These are phyloP conservation scores for Suillus weaverae DNA, from an alignment of 768 basidiomycete species.

Conservation along the genomic window DNA sequence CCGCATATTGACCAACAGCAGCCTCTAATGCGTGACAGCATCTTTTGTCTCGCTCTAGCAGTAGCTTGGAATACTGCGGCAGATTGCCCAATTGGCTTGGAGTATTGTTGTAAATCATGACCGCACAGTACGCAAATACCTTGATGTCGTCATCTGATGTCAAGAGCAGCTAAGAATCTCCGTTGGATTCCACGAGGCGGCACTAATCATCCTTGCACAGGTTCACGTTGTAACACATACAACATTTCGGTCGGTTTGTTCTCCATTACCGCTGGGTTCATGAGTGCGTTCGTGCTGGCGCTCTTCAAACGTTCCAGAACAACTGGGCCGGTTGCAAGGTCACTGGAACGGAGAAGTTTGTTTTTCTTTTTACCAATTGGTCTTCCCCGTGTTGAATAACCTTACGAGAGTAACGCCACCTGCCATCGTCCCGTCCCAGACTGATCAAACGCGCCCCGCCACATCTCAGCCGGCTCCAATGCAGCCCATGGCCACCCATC, in stretches of 20 bases:
- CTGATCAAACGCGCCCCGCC: constrained; percentile 20
- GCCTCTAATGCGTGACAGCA: constrained; percentile 27
- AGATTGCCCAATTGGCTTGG: constrained; percentile 16
- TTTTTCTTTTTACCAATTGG: constrained; percentile 5
- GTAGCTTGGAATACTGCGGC: constrained; percentile 11
- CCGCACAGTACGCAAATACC: constrained; percentile 22
- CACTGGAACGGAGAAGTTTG: constrained; percentile 69
- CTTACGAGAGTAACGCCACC: constrained; percentile 27
- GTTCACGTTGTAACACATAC: no score
- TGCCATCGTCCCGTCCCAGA: constrained; percentile 18
- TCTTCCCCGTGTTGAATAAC: constrained; percentile 7
- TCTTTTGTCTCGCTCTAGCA: constrained; percentile 35
- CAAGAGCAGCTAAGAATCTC: constrained; percentile 17
- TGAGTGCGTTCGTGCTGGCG: constrained; percentile 69
- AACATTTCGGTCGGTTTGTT: constrained; percentile 24
- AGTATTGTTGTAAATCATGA: constrained; percentile 28
- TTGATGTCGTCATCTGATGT: constrained; percentile 24
- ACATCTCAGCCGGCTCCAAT: constrained; percentile 27
- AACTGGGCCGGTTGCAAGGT: constrained; percentile 85
- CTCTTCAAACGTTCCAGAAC: constrained; percentile 70
- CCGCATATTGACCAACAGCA: constrained; percentile 7
- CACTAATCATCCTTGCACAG: no score
- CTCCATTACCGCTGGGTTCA: constrained; percentile 74
- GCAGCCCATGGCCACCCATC: constrained; percentile 28
- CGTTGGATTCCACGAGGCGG: not conserved